Conservation (phyloP, 257 asterid species). For the Nicotiana benthamiana region DNA sequence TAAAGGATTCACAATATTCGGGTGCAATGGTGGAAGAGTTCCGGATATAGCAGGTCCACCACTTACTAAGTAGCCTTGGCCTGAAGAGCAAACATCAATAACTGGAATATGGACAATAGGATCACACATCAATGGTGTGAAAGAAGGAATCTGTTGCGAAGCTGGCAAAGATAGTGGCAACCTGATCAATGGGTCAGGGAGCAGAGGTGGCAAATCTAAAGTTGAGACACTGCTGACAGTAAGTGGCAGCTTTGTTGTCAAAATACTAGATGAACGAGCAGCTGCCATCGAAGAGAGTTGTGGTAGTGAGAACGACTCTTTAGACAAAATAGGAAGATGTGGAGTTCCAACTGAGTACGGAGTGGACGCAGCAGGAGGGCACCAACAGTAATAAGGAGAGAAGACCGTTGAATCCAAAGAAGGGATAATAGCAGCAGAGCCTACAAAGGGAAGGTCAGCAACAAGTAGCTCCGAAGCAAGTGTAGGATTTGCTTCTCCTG, state of each 20-base stretch:
- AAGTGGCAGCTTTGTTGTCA: slow-evolving; percentile 36
- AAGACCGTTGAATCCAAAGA: slow-evolving; percentile 33
- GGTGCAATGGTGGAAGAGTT: slow-evolving; percentile 42
- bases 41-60: slow-evolving; percentile 66
- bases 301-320: slow-evolving; percentile 44
- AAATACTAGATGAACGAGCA: slow-evolving; percentile 33
- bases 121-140: slow-evolving; percentile 78
- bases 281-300: slow-evolving; percentile 53
- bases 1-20: slow-evolving; percentile 46
- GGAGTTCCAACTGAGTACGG: slow-evolving; percentile 28
- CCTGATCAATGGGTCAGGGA: slow-evolving; percentile 46
- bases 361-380: slow-evolving; percentile 62
- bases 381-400: slow-evolving; percentile 87
- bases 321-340: slow-evolving; percentile 34
- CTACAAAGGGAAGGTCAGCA: slow-evolving; percentile 21
- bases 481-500: slow-evolving; percentile 29
- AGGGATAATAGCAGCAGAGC: slow-evolving; percentile 33
- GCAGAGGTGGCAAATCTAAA: slow-evolving; percentile 56
- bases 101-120: slow-evolving; percentile 89
- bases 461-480: slow-evolving; percentile 30
- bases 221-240: slow-evolving; percentile 33
- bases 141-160: slow-evolving; percentile 73
- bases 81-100: slow-evolving; percentile 83
- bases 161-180: slow-evolving; percentile 34
- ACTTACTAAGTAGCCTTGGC: slow-evolving; percentile 86